Evolutionary conservation across 2,329 filamentous ascomycete species (phyloP).

Genomic region (Pseudopyrenochaeta lycopersici): DNA sequence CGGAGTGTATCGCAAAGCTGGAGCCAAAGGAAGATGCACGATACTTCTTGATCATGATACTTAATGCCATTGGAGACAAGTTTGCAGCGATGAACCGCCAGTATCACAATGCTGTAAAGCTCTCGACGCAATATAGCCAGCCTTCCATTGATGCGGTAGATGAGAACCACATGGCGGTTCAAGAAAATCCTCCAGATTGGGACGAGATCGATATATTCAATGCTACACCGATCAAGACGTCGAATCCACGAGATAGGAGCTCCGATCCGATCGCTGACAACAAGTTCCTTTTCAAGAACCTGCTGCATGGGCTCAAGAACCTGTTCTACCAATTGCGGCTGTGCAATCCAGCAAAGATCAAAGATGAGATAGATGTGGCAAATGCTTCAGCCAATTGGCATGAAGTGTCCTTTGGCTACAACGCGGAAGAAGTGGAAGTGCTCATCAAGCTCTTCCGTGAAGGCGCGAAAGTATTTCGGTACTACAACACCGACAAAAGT

Average conservation of each 20-base stretch:
- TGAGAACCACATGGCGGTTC: constrained; percentile 86
- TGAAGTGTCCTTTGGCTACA: constrained; percentile 95
- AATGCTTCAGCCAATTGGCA: constrained; percentile 91
- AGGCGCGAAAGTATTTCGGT: constrained; percentile 94
- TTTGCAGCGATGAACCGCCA: constrained; percentile 98
- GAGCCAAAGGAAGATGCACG: constrained; percentile 93
- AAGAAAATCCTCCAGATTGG: constrained; percentile 85
- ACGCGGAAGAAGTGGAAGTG: constrained; percentile 94
- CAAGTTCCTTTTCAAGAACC: constrained; percentile 96
- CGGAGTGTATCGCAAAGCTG: constrained; percentile 94
- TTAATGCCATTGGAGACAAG: constrained; percentile 98
- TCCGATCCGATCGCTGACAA: constrained; percentile 94
- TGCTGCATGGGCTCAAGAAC: constrained; percentile 95
- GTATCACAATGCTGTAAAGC: constrained; percentile 92
- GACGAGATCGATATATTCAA: constrained; percentile 98
- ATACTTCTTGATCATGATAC: constrained; percentile 94
- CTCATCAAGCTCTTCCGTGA: constrained; percentile 98
- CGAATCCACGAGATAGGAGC: constrained; percentile 86
- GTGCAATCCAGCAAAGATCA: constrained; percentile 74
- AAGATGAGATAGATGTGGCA: constrained; percentile 72
- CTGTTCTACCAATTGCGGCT: constrained; percentile 94
- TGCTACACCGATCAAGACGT: constrained; percentile 94
- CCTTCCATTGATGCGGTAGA: constrained; percentile 69
- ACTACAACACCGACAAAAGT: constrained; percentile 90
- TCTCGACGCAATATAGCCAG: constrained; percentile 79